Evolutionary conservation across 306 rosid species (phyloP).

Genomic region (Prunus padus): DNA sequence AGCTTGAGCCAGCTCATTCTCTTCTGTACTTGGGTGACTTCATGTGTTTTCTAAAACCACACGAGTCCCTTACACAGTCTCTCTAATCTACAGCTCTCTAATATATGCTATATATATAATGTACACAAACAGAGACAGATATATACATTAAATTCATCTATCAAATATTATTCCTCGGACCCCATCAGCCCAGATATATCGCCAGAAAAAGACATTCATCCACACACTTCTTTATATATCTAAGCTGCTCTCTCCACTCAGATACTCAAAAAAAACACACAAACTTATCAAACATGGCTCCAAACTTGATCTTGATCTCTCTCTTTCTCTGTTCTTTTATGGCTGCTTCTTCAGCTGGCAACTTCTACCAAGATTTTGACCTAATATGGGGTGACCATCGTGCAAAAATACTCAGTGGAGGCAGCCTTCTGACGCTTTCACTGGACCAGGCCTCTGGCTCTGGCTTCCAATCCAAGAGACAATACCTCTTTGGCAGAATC

Average conservation of each 20-base stretch:
- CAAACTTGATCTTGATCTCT: not conserved
- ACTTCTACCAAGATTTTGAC: conserved; percentile 23
- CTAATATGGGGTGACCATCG: conserved; percentile 33
- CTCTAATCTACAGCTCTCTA: not conserved
- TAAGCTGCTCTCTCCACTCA: too few species aligned
- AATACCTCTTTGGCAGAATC: conserved; percentile 33
- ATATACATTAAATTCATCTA: not conserved
- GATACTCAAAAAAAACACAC: not conserved
- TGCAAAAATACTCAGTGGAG: conserved; percentile 26
- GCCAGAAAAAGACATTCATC: too few species aligned
- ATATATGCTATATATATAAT: not conserved
- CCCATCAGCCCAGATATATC: not conserved
- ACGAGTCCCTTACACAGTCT: conserved; percentile 1
- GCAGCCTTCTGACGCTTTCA: conserved; percentile 31
- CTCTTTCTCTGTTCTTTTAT: not conserved
- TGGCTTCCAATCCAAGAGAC: conserved; percentile 34
- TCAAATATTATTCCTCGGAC: not conserved
- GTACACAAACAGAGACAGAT: not conserved
- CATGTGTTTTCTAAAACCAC: not conserved
- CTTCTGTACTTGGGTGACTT: conserved; percentile 1
- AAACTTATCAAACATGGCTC: not conserved
- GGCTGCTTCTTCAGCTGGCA: conserved; percentile 10
- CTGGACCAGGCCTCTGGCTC: conserved; percentile 37
- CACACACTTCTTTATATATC: too few species aligned
- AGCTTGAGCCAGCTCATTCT: conserved; percentile 22